Evolutionary conservation across 345 rosid genomes (phyloP).

Genomic region (Bretschneidera sinensis): DNA sequence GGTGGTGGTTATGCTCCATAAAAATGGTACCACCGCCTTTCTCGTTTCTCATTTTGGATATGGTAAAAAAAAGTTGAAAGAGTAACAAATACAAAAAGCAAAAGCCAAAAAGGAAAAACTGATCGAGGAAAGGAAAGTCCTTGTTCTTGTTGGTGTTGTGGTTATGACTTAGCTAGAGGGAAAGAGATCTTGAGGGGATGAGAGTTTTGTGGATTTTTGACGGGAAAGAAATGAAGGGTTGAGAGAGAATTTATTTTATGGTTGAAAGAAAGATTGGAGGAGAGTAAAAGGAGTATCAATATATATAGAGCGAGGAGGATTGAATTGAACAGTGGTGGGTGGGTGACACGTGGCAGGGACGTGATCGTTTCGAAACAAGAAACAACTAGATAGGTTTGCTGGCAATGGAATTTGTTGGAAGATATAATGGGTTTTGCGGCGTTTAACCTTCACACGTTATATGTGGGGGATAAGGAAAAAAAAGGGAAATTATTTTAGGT

Average conservation of each 20-base stretch:
- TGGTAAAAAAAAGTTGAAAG: not conserved
- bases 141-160: too few relatives aligned
- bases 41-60: slow-evolving; percentile 22
- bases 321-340: slow-evolving; percentile 13
- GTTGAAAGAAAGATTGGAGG: not conserved
- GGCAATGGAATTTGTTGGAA: not conserved
- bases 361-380: slow-evolving; percentile 19
- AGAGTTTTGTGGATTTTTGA: not conserved
- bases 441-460: slow-evolving; percentile 14
- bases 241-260: not conserved
- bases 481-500: not conserved
- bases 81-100: not conserved
- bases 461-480: too few relatives aligned
- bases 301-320: slow-evolving; percentile 5
- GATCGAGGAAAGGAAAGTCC: not conserved
- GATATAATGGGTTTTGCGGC: not conserved
- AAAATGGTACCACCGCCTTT: slow-evolving; percentile 16
- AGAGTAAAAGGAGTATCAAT: slow-evolving; percentile 1
- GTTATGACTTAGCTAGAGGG: too few relatives aligned
- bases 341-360: slow-evolving; percentile 36
- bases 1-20: slow-evolving; percentile 13
- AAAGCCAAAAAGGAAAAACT: too few relatives aligned
- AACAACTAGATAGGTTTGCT: too few relatives aligned
- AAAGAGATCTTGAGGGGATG: not conserved
- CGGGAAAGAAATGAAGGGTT: not conserved